Percentiles rank a stretch among this genome's conserved stretches.
Conservation (phyloP, 129 eudicot species). For the Centaurea solstitialis region DNA sequence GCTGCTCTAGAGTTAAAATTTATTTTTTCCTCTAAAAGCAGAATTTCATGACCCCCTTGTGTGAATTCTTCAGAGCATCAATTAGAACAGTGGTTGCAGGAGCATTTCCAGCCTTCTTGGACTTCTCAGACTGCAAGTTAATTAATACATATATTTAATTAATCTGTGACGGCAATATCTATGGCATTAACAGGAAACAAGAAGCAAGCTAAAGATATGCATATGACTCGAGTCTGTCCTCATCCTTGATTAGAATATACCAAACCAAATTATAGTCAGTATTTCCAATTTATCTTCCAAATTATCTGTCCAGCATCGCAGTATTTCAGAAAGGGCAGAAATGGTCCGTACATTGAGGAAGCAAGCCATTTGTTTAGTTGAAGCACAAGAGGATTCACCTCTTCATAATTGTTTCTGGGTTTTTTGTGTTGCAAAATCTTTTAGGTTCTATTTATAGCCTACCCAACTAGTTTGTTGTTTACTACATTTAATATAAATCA, state of each 20-base stretch:
- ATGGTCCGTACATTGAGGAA: background rate
- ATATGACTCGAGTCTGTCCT: background rate
- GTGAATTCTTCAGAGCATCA: slow-evolving; percentile 61
- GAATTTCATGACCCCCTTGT: slow-evolving; percentile 46
- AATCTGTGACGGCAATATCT: background rate
- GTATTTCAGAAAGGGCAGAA: background rate
- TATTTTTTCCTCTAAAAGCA: slow-evolving; percentile 78
- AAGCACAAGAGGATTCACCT: background rate
- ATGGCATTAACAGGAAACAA: background rate
- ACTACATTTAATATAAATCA: background rate
- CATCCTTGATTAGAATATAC: background rate
- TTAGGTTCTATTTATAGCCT: background rate
- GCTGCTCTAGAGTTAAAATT: slow-evolving; percentile 86
- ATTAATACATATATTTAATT: slow-evolving; percentile 2
- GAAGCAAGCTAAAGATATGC: background rate
- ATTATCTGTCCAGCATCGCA: background rate
- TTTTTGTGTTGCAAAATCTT: background rate
- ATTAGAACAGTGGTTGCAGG: slow-evolving; percentile 60
- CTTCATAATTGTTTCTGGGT: background rate
- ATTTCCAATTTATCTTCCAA: background rate
- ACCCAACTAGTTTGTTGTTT: background rate
- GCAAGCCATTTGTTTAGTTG: background rate
- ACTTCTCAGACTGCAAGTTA: slow-evolving; percentile 77
- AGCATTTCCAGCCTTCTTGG: slow-evolving; percentile 81
- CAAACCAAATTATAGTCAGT: background rate